Evolutionary conservation across 164 flowering plant genomes (phyloP), one percentile per base, ranked within the genome.

Genomic region (Dillenia suffruticosa): DNA sequence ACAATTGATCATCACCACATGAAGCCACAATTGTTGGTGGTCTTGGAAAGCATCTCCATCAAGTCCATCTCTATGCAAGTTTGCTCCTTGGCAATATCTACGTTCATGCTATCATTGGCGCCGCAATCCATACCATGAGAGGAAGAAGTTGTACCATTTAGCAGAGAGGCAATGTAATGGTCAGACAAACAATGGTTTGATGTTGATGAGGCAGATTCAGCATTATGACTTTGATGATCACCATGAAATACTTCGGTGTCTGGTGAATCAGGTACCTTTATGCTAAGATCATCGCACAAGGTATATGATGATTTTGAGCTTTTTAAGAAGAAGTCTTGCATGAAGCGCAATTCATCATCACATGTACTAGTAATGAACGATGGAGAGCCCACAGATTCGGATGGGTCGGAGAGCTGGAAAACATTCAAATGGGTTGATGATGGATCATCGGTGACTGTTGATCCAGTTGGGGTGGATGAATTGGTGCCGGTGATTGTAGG

Each of bases 31-130:
- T 26, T 26, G 32, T 26, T 26, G 32, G 32, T 26, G 32, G 32
- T 26, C 32, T 26, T 26, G 45, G 80, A 77, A 54, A 87, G 66
- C 88, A 87, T 75, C 85, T 87, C 92, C 13, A 87, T 76, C 81
- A 87, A 72, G 63, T 87, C 92, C 81, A 87, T 81, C 51, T 87
- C 92, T 56, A 55, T 73, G 40, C 58, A 57, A 49, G 46, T 61
- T 49, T 68, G 57, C 48, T 61, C 72, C 22, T 22, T 10, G 53
- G 48, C 44, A 53, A 61, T 13, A 9, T 77, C 70, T 32, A 61
- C 2, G 56, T 58, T 68, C 19, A 57, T 46, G 44, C 58, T 48
- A 8, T 44, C 52, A 10, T 52, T 24, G 32, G 32, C 32, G 5
- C 32, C 32, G 24, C 63, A 50, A 43, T 57, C 19, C 19, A 58